These are phyloP conservation scores for Lumnitzera littorea DNA, from an alignment of 345 rosid genomes.

Conservation along the genomic window DNA sequence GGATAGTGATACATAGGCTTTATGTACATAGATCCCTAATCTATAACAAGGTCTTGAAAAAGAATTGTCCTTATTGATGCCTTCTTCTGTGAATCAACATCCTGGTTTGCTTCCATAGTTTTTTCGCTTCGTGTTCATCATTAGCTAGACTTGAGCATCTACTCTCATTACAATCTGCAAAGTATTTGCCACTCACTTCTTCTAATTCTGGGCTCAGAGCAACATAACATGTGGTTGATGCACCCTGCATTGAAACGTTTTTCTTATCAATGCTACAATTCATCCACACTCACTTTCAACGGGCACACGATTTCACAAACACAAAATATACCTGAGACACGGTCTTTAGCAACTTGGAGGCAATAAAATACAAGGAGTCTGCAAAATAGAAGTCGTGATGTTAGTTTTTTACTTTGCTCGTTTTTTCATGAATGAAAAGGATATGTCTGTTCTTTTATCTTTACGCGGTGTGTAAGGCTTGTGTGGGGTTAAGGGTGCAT, in stretches of 20 bases:
- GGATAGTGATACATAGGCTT: not conserved
- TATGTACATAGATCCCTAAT: constrained; percentile 15
- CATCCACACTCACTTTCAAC: constrained; percentile 1
- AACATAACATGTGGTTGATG: constrained; percentile 88
- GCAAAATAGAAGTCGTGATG: constrained; percentile 16
- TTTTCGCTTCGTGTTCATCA: constrained; percentile 56
- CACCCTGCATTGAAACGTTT: constrained; percentile 49
- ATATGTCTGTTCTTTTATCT: not conserved
- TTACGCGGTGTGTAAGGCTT: not conserved
- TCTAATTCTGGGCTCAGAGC: constrained; percentile 61
- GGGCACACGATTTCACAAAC: not conserved
- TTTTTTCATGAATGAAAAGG: not conserved
- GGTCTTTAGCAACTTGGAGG: constrained; percentile 83
- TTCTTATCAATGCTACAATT: not conserved
- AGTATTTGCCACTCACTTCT: constrained; percentile 66
- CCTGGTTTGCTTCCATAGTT: constrained; percentile 54
- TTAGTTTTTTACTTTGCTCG: not conserved
- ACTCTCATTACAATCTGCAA: constrained; percentile 80
- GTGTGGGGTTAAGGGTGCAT: not conserved
- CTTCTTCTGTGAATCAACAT: constrained; percentile 38
- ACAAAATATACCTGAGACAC: constrained; percentile 49
- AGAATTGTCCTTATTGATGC: constrained; percentile 9
- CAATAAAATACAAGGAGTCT: constrained; percentile 87
- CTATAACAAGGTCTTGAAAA: not conserved
- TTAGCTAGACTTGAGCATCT: constrained; percentile 64